Evolutionary conservation across 2,329 filamentous ascomycete species (phyloP).

Genomic region (Monosporascus sp.): DNA sequence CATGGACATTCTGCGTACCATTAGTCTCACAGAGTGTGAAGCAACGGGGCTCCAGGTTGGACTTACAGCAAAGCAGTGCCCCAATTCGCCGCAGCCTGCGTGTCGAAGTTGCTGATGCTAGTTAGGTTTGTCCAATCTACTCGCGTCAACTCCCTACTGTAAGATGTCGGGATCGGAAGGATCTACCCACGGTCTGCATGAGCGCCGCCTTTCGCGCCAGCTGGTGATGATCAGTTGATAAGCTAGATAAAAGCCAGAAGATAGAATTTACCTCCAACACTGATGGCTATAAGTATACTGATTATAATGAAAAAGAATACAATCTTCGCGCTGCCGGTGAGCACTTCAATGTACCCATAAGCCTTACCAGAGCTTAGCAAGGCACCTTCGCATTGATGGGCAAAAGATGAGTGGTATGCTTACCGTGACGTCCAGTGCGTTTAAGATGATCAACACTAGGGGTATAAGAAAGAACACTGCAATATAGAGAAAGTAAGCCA

Average conservation of each 20-base stretch:
- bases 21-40: not conserved
- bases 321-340: slow-evolving; percentile 19
- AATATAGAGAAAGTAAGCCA: not conserved
- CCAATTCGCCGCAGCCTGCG: slow-evolving; percentile 16
- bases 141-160: slow-evolving; percentile 1
- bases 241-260: not conserved
- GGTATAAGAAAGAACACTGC: slow-evolving; percentile 20
- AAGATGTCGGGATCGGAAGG: not conserved
- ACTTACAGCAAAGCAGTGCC: slow-evolving; percentile 19
- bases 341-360: slow-evolving; percentile 24
- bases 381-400: not conserved
- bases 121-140: slow-evolving; percentile 12
- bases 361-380: slow-evolving; percentile 9
- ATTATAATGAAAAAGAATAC: slow-evolving; percentile 19
- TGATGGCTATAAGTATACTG: slow-evolving; percentile 11
- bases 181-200: not conserved
- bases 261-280: slow-evolving; percentile 7
- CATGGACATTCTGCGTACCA: slow-evolving; percentile 18
- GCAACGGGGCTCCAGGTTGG: not conserved
- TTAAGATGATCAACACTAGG: slow-evolving; percentile 13
- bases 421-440: slow-evolving; percentile 20
- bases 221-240: not conserved
- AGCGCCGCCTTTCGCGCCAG: not conserved
- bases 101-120: slow-evolving; percentile 9
- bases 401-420: not conserved